These are phyloP conservation scores for Phlebiopsis gigantea DNA, from an alignment of 768 basidiomycete genomes.

Conservation along the genomic window DNA sequence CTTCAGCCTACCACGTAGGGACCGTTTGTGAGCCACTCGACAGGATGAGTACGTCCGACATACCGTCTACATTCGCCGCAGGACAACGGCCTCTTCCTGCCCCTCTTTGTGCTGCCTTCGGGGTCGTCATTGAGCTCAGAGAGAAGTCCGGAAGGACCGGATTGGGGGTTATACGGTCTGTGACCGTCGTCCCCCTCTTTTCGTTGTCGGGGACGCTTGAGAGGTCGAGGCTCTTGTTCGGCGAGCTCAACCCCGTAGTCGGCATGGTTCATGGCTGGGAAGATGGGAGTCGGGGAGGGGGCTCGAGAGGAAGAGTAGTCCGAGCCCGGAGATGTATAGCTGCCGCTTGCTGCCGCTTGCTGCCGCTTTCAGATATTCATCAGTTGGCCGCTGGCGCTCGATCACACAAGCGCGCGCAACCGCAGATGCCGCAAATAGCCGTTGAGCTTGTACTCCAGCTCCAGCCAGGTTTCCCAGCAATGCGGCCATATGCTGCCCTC, in stretches of 20 bases:
- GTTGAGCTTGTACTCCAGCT: background rate
- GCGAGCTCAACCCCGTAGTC: conserved; percentile 8
- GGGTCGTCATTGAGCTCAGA: conserved; percentile 18
- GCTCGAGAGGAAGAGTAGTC: conserved; percentile 5
- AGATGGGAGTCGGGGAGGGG: conserved; percentile 14
- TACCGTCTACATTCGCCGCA: conserved; percentile 71
- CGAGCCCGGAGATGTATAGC: conserved; percentile 6
- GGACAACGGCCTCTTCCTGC: conserved; percentile 42
- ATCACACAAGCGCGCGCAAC: background rate
- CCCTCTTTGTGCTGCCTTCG: conserved; percentile 25
- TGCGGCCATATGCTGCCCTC: background rate
- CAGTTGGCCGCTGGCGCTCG: background rate
- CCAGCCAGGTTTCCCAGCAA: background rate
- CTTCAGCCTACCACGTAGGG: conserved; percentile 45
- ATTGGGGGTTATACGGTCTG: conserved; percentile 15
- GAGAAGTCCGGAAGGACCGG: conserved; percentile 18
- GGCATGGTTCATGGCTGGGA: conserved; percentile 16
- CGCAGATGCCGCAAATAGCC: background rate
- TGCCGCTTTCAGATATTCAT: conserved; percentile 6
- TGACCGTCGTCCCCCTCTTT: conserved; percentile 15
- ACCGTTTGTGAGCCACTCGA: conserved; percentile 8
- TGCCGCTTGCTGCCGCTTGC: no score
- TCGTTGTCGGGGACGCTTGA: conserved; percentile 19
- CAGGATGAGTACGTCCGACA: background rate
- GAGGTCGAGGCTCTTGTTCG: conserved; percentile 17